A percentile compares a stretch with the other conserved stretches of the same genome.
Evolutionary conservation across 2,329 filamentous ascomycete genomes (phyloP).

Genomic region (Tolypocladium nubicola): DNA sequence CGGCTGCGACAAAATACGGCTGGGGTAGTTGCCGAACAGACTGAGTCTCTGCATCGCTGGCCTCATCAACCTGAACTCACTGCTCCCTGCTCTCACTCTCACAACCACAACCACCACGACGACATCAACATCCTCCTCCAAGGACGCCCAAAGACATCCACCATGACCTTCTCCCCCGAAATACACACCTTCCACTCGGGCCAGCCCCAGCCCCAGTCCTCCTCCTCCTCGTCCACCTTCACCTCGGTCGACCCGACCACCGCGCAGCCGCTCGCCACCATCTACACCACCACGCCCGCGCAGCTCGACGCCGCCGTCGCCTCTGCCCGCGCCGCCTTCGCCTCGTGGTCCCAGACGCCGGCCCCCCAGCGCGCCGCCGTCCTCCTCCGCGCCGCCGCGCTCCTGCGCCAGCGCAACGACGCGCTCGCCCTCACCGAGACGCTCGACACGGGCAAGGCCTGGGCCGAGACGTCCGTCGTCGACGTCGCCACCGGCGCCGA

Average conservation of each 20-base stretch:
- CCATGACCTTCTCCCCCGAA: conserved; percentile 25
- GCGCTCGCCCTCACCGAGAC: conserved; percentile 72
- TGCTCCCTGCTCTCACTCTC: neutral
- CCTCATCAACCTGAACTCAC: neutral
- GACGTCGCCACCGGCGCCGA: conserved; percentile 77
- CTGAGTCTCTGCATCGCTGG: too few relatives aligned
- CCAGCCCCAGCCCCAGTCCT: conserved; percentile 46
- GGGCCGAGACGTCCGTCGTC: conserved; percentile 72
- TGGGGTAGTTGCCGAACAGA: too few relatives aligned
- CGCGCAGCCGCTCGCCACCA: conserved; percentile 54
- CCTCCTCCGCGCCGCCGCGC: conserved; percentile 61
- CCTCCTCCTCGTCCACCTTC: conserved; percentile 49
- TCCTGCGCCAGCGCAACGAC: conserved; percentile 69
- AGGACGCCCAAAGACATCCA: too few relatives aligned
- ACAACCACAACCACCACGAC: neutral
- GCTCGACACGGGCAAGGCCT: conserved; percentile 77
- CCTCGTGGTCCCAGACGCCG: conserved; percentile 65
- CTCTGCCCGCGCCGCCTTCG: conserved; percentile 63
- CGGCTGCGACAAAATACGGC: too few relatives aligned
- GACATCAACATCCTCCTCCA: neutral
- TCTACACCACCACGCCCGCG: conserved; percentile 56
- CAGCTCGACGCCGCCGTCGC: conserved; percentile 64
- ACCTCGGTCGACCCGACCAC: conserved; percentile 66
- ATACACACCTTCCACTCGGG: conserved; percentile 68
- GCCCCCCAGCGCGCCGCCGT: conserved; percentile 67